Evolutionary conservation across 352 stramenopile genomes (phyloP).

Genomic region (Globisporangium irregulare): DNA sequence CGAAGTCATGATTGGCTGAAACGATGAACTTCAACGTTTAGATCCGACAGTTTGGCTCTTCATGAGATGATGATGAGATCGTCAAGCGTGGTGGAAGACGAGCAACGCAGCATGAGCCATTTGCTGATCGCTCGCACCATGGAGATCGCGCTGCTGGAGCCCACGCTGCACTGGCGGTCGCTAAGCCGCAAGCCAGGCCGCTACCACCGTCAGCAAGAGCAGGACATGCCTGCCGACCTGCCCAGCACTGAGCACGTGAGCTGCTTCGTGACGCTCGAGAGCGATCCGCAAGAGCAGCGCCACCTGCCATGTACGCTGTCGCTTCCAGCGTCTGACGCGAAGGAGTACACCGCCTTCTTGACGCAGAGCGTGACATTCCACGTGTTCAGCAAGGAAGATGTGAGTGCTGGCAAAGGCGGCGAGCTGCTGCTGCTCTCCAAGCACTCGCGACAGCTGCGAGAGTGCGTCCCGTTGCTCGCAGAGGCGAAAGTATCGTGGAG

Average conservation of each 20-base stretch:
- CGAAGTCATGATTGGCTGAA: background rate
- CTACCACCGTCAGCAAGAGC: background rate
- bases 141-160: conserved; percentile 31
- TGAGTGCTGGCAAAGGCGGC: background rate
- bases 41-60: background rate
- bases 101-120: background rate
- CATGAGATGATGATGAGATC: background rate
- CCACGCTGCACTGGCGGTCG: conserved; percentile 29
- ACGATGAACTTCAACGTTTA: background rate
- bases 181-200: conserved; percentile 10
- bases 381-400: conserved; percentile 20
- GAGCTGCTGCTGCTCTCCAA: conserved; percentile 25
- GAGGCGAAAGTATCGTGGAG: conserved; percentile 44
- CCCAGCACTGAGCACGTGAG: conserved; percentile 2
- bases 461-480: conserved; percentile 49
- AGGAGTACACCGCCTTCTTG: conserved; percentile 36
- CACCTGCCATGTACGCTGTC: conserved; percentile 36
- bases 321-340: conserved; percentile 20
- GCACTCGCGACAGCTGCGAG: conserved; percentile 34
- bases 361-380: conserved; percentile 39
- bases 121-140: conserved; percentile 18
- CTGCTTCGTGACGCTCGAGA: conserved; percentile 22
- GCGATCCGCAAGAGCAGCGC: conserved; percentile 19
- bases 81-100: background rate
- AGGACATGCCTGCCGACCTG: conserved; percentile 1